phyloP scores from a whole-genome alignment of 1,139 yeast species.

The Geotrichum bryndzae region DNA sequence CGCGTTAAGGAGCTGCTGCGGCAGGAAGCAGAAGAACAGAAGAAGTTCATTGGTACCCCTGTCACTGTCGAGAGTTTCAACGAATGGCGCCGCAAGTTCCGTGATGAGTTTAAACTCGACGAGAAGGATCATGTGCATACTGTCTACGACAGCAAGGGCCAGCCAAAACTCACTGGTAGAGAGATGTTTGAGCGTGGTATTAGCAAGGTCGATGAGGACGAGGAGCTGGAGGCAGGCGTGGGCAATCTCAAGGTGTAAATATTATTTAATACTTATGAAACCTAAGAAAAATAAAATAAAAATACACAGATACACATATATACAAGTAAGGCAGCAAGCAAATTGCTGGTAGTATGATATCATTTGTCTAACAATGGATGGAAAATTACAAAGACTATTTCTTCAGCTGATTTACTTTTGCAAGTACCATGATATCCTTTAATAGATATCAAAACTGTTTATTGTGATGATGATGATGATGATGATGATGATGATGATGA shows the following conservation, averaged over 20 bases:
- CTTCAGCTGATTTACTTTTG: too few species aligned
- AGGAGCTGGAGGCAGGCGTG: constrained; percentile 25
- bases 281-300: too few species aligned
- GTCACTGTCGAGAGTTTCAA: constrained; percentile 68
- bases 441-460: too few species aligned
- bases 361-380: too few species aligned
- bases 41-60: constrained; percentile 67
- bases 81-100: constrained; percentile 63
- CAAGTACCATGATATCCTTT: too few species aligned
- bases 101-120: constrained; percentile 48
- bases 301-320: too few species aligned
- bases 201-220: constrained; percentile 56
- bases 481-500: too few species aligned
- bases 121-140: constrained; percentile 46
- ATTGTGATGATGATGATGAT: too few species aligned
- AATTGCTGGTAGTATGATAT: too few species aligned
- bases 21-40: constrained; percentile 66
- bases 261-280: not conserved
- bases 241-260: constrained; percentile 8
- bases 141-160: constrained; percentile 56
- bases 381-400: too few species aligned
- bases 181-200: constrained; percentile 88
- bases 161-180: constrained; percentile 63
- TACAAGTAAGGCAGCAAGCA: too few species aligned
- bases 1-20: constrained; percentile 54